Percentiles rank a stretch among this genome's conserved stretches.
Evolutionary conservation across 2,329 filamentous ascomycete species (phyloP).

Genomic region (Fusarium acutatum): DNA sequence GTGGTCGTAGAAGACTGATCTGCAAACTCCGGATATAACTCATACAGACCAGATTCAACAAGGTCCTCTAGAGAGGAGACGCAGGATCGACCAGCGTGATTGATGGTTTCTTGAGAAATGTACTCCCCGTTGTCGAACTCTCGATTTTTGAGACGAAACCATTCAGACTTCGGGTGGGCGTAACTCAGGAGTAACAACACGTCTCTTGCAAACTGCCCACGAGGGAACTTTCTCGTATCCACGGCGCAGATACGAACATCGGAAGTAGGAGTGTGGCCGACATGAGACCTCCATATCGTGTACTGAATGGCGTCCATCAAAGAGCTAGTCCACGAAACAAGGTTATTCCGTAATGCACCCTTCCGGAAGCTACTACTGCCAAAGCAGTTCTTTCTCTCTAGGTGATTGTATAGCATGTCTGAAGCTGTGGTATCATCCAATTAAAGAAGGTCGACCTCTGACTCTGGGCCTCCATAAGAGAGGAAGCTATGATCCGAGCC

Average conservation of each 20-base stretch:
- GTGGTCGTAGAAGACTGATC: too few species aligned
- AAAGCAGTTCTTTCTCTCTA: background rate
- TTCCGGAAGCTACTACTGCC: too few species aligned
- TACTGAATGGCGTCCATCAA: background rate
- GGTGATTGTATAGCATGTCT: fast-evolving
- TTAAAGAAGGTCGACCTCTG: too few species aligned
- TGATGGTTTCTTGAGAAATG: background rate
- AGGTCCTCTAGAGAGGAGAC: background rate
- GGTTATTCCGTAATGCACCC: too few species aligned
- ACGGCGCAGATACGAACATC: background rate
- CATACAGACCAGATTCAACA: fast-evolving
- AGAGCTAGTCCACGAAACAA: background rate
- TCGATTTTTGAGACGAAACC: fast-evolving
- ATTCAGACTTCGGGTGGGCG: fast-evolving
- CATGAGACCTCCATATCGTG: background rate
- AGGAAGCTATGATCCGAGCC: too few species aligned
- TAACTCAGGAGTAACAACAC: fast-evolving
- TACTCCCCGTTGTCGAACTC: background rate
- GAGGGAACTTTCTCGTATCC: background rate
- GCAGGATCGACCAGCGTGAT: background rate
- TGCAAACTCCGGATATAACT: background rate
- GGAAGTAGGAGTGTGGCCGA: background rate
- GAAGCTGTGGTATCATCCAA: fast-evolving
- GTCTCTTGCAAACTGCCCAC: background rate
- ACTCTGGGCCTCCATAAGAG: too few species aligned